These are phyloP conservation scores for Carpinus fangiana DNA, from an alignment of 306 rosid genomes.

Conservation along the genomic window DNA sequence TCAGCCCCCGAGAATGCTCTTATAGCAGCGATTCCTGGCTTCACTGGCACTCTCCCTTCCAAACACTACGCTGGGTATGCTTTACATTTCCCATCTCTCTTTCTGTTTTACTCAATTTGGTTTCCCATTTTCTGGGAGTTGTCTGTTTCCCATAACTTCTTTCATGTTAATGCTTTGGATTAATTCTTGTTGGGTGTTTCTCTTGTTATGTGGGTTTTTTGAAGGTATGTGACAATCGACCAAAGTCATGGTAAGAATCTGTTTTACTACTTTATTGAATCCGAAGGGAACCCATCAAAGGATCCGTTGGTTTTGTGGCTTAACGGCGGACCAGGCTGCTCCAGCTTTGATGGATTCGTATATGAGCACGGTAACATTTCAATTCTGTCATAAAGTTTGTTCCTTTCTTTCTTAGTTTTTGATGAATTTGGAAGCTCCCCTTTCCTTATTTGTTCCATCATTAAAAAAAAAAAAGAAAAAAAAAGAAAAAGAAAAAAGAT, in stretches of 20 bases:
- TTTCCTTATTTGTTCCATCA: neutral
- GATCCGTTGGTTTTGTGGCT: conserved; percentile 99
- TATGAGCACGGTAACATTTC: conserved; percentile 81
- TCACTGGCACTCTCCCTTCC: conserved; percentile 45
- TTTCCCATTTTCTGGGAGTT: neutral
- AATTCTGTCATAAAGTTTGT: neutral
- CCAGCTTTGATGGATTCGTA: conserved; percentile 93
- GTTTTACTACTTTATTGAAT: conserved; percentile 76
- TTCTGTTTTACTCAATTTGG: neutral
- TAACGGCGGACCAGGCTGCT: conserved; percentile 97
- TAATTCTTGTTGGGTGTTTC: conserved; percentile 1
- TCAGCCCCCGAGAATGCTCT: conserved; percentile 46
- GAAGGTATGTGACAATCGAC: conserved; percentile 50
- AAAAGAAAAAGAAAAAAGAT: neutral
- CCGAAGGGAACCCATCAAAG: conserved; percentile 70
- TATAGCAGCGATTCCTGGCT: conserved; percentile 46
- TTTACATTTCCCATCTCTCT: neutral
- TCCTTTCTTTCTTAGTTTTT: neutral
- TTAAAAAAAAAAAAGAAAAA: neutral
- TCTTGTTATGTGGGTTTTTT: conserved; percentile 3
- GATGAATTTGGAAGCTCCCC: neutral
- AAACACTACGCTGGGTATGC: conserved; percentile 52
- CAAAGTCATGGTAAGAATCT: conserved; percentile 61
- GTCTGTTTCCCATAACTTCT: neutral
- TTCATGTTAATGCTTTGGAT: neutral